Evolutionary conservation across 164 flowering plant genomes (phyloP), one percentile per base, ranked within the genome.

Genomic region (Aristolochia fimbriata): DNA sequence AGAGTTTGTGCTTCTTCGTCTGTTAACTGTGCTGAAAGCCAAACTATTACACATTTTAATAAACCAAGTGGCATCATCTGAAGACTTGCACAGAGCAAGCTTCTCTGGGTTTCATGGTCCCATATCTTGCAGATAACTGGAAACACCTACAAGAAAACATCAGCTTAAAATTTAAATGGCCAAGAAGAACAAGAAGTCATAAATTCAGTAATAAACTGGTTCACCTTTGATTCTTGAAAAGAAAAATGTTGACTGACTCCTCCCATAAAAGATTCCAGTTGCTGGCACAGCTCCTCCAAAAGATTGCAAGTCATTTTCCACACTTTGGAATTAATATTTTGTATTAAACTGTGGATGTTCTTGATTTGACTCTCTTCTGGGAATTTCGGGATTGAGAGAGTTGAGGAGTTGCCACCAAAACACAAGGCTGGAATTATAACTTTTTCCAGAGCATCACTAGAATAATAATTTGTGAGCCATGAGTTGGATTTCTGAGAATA

Each of bases 51-150:
- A 64, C 80, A 84, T 78, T 78, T 86, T 30, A 91, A 67, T 66
- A 86, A 64, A 30, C 97, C 96, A 58, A 91, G 79, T 43, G 95
- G 97, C 87, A 91, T 70, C 75, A 75, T 70, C 50, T 70, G 74
- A 64, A 87, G 72, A 76, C 91, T 79, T 57, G 52, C 62, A 64
- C 74, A 78, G 13, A 87, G 61, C 48, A 91, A 65, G 62, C 68
- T 66, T 45, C 62, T 74, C 69, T 83, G 90, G 72, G 65, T 71
- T 63, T 78, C 81, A 58, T 61, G 59, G 75, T 74, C 68, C 72
- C 85, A 84, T 20, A 66, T 73, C 68, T 78, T 71, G 68, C 73
- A 65, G 50, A 86, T 75, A 55, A 76, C 43, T 20, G 84, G 83
- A 58, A 84, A 73, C 55, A 91, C 83, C 93, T 84, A 79, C 48